Conservation (phyloP, 2,329 filamentous ascomycete species). For the Ceratocystis smalleyi region DNA sequence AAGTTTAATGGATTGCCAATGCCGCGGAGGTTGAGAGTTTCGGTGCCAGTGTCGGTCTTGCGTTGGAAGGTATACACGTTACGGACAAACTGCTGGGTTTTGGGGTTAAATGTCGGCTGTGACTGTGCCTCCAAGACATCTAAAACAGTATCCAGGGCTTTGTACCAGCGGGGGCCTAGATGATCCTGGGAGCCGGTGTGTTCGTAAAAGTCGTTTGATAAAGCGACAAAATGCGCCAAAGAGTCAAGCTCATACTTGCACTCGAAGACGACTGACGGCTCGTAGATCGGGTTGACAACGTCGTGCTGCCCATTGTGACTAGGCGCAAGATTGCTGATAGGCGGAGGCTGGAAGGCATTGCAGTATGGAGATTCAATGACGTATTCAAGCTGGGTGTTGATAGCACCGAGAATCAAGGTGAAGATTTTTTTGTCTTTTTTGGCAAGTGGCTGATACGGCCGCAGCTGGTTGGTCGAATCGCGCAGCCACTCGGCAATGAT, state of each 20-base stretch:
- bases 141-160: slow-evolving; percentile 60
- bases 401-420: slow-evolving; percentile 73
- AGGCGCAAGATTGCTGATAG: slow-evolving; percentile 57
- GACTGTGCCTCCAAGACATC: slow-evolving; percentile 64
- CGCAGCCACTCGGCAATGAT: slow-evolving; percentile 88
- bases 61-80: slow-evolving; percentile 86
- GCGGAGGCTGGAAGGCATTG: slow-evolving; percentile 93
- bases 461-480: slow-evolving; percentile 84
- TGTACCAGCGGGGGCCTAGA: slow-evolving; percentile 61
- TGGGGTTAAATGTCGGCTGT: slow-evolving; percentile 59
- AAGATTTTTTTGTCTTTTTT: slow-evolving; percentile 65
- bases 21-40: slow-evolving; percentile 69
- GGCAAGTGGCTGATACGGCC: slow-evolving; percentile 74
- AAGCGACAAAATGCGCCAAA: slow-evolving; percentile 72
- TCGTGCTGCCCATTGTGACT: slow-evolving; percentile 72
- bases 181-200: slow-evolving; percentile 66
- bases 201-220: slow-evolving; percentile 75
- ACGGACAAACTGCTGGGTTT: slow-evolving; percentile 45
- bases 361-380: slow-evolving; percentile 92
- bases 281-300: slow-evolving; percentile 69
- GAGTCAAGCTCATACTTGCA: slow-evolving; percentile 99
- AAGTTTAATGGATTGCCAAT: slow-evolving; percentile 81
- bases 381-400: slow-evolving; percentile 91
- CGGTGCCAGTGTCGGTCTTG: slow-evolving; percentile 64
- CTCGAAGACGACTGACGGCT: slow-evolving; percentile 76